Percentiles rank a stretch among this genome's conserved stretches.
phyloP scores from a whole-genome alignment of 768 basidiomycete genomes.

The Kwoniella sp. region DNA sequence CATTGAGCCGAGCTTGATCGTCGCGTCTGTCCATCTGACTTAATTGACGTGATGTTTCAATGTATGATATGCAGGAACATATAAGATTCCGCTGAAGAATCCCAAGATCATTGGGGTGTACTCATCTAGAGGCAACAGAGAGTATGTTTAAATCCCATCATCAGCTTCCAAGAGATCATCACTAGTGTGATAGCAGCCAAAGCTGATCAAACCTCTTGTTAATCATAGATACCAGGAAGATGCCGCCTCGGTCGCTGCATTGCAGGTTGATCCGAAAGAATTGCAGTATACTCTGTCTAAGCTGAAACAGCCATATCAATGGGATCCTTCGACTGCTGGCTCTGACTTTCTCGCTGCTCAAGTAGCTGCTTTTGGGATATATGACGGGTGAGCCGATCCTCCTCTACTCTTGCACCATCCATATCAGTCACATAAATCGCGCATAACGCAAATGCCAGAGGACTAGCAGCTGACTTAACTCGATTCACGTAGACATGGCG shows the following conservation, averaged over 20 bases:
- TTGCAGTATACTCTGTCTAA: slow-evolving; percentile 68
- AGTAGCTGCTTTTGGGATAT: slow-evolving; percentile 83
- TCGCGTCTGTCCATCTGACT: slow-evolving; percentile 61
- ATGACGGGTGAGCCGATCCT: slow-evolving; percentile 70
- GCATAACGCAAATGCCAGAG: too few species aligned
- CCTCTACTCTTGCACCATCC: background rate
- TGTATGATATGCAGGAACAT: slow-evolving; percentile 35
- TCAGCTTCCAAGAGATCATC: too few species aligned
- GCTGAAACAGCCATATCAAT: slow-evolving; percentile 60
- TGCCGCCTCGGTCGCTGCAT: slow-evolving; percentile 72
- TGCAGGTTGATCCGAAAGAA: slow-evolving; percentile 76
- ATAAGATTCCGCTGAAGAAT: slow-evolving; percentile 42
- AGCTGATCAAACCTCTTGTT: background rate
- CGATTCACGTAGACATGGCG: slow-evolving; percentile 71
- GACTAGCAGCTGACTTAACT: background rate
- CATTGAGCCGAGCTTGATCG: background rate
- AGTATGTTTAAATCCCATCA: too few species aligned
- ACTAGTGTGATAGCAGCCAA: too few species aligned
- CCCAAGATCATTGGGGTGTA: slow-evolving; percentile 43
- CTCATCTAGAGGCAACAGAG: slow-evolving; percentile 38
- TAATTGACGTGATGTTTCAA: background rate
- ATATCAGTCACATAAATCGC: background rate
- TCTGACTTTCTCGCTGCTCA: slow-evolving; percentile 67
- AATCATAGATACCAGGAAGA: slow-evolving; percentile 82
- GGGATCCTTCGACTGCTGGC: slow-evolving; percentile 63